Conservation (phyloP, 306 rosid species). For the Prunus kanzakura region DNA sequence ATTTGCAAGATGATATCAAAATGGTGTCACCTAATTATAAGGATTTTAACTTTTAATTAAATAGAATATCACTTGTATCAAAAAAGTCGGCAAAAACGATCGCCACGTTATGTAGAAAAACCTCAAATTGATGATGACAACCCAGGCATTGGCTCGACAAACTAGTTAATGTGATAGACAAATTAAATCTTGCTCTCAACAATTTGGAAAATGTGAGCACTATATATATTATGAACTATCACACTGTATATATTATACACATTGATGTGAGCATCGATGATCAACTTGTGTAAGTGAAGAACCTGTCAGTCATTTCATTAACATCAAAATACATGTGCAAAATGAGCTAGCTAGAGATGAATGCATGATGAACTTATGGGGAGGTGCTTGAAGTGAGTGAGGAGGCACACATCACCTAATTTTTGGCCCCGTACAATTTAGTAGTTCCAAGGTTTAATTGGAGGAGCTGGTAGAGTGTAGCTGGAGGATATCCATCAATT, state of each 20-base stretch:
- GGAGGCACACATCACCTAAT: slow-evolving; percentile 21
- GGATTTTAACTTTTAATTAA: too few relatives aligned
- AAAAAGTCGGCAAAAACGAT: too few relatives aligned
- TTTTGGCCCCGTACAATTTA: slow-evolving; percentile 29
- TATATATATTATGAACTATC: slow-evolving; percentile 4
- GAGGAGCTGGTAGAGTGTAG: slow-evolving; percentile 21
- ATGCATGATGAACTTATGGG: slow-evolving; percentile 18
- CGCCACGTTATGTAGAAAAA: neutral
- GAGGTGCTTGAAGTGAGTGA: slow-evolving; percentile 28
- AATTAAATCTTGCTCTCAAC: neutral
- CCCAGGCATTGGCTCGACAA: slow-evolving; percentile 12
- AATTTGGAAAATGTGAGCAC: slow-evolving; percentile 12
- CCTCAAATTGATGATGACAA: slow-evolving; percentile 12
- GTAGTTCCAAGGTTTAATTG: slow-evolving; percentile 30
- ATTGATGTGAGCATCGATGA: slow-evolving; percentile 16
- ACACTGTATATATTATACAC: neutral
- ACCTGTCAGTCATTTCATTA: neutral
- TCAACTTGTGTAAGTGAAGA: neutral
- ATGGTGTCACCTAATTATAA: too few relatives aligned
- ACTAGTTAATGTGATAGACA: slow-evolving; percentile 22
- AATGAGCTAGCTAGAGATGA: neutral
- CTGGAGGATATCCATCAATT: slow-evolving; percentile 25
- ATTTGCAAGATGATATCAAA: too few relatives aligned
- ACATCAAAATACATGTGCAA: neutral
- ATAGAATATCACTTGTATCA: too few relatives aligned